Base-by-base conservation (phyloP, 2,329 filamentous ascomycete species). In the Aspergillus arachidicola region DNA sequence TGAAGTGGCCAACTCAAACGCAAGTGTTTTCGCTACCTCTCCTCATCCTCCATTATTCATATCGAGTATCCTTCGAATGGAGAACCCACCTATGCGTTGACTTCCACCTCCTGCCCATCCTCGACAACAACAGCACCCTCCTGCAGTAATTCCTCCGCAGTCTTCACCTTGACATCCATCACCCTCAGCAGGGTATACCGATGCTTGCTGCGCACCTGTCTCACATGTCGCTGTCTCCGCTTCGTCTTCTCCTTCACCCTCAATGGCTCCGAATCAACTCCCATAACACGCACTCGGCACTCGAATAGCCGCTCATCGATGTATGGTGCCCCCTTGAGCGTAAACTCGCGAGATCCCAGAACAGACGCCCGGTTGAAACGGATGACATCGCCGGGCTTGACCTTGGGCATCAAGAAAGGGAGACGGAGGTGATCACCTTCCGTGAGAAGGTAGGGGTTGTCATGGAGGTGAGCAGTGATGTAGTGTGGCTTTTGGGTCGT, bases 341-440 rank as follows among this genome's bases (percentile, higher is more conserved):
- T 97, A 80, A 92, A 96, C 78, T 98, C 94, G 67, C 95, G 86
- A 69, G 90, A 94, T 32, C 95, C 95, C 51, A 99, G 81, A 59
- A 90, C 83, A 46, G 88, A 90, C 28, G 93, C 95, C 61, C 93
- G 90, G 81, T 97, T 94, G 62, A 99, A 85, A 7, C 94, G 91
- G 64, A 99, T 84, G 43, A 96, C 83, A 75, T 98, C 94, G 34
- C 95, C 95, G 0, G 93, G 89, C 9, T 85, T 80, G 6, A 93
- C 91, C 30, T 86, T 88, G 3, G 89, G 87, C 88, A 95, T 92
- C 71, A 86, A 86, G 82, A 94, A 94, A 6, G 92, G 92, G 58
- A 95, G 87, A 41, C 91, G 91, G 57, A 95, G 79, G 64, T 85
- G 83, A 80, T 95, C 92, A 69, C 92, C 92, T 51, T 84, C 82